Percentiles rank a stretch among this genome's conserved stretches.
Conservation (phyloP, 352 stramenopile genomes). For the Phytophthora europaea region DNA sequence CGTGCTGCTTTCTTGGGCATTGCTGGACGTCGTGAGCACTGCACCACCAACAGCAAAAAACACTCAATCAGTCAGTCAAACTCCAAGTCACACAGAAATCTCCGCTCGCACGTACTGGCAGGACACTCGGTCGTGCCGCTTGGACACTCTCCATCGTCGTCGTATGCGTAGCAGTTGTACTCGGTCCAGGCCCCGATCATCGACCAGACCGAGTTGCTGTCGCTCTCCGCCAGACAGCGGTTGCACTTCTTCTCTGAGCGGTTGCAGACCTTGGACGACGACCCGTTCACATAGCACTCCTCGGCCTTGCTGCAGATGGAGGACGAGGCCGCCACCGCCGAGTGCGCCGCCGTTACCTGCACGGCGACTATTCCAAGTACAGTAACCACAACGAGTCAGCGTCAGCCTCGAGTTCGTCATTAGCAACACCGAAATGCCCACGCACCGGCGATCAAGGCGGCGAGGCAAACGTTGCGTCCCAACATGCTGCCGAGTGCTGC, state of each 20-base stretch:
- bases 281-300: constrained; percentile 61
- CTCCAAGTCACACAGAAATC: not conserved
- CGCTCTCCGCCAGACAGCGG: constrained; percentile 47
- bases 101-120: constrained; percentile 36
- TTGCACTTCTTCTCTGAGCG: constrained; percentile 53
- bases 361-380: constrained; percentile 23
- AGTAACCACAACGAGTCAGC: not conserved
- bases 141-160: constrained; percentile 50
- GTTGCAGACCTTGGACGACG: constrained; percentile 56
- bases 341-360: constrained; percentile 30
- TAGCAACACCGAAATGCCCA: constrained; percentile 2
- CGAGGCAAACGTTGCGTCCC: constrained; percentile 37
- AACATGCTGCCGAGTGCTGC: constrained; percentile 16
- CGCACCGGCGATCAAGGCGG: constrained; percentile 38
- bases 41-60: not conserved
- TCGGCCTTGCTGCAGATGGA: constrained; percentile 46
- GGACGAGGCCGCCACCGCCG: constrained; percentile 12
- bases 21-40: constrained; percentile 30
- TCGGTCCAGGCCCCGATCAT: constrained; percentile 37
- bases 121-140: constrained; percentile 49
- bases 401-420: not conserved
- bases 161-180: constrained; percentile 59
- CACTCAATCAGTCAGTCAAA: constrained; percentile 1
- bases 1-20: constrained; percentile 27
- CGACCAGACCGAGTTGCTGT: constrained; percentile 34